Conservation (phyloP, 2,329 filamentous ascomycete species). For the Botryosphaeria agaves region DNA sequence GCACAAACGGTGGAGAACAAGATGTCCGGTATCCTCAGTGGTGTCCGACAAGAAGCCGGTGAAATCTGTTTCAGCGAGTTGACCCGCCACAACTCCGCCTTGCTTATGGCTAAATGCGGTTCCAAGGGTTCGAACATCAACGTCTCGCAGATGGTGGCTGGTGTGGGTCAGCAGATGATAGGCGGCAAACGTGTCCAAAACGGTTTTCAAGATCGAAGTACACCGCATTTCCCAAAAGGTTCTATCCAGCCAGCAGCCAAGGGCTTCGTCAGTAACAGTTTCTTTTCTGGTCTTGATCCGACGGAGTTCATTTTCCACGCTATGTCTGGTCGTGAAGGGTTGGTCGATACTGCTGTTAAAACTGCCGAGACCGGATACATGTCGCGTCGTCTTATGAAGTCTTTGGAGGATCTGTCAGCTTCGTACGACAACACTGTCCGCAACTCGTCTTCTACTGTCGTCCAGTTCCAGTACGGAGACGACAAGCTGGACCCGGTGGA, state of each 20-base stretch:
- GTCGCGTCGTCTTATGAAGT: constrained; percentile 97
- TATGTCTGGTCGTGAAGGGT: constrained; percentile 93
- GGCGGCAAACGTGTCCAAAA: constrained; percentile 81
- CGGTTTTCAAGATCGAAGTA: constrained; percentile 86
- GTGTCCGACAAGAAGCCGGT: constrained; percentile 81
- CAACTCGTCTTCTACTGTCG: constrained; percentile 72
- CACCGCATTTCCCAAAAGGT: constrained; percentile 92
- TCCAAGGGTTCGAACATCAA: constrained; percentile 97
- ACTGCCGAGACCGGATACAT: constrained; percentile 98
- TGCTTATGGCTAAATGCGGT: constrained; percentile 94
- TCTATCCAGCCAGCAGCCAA: constrained; percentile 85
- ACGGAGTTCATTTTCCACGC: constrained; percentile 97
- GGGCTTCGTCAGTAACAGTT: constrained; percentile 93
- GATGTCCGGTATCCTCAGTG: constrained; percentile 81
- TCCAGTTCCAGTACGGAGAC: constrained; percentile 95
- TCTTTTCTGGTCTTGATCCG: constrained; percentile 79
- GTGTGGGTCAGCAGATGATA: constrained; percentile 97
- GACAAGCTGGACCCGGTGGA: constrained; percentile 92
- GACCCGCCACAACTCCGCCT: constrained; percentile 77
- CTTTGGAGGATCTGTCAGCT: constrained; percentile 81
- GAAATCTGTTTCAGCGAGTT: constrained; percentile 78
- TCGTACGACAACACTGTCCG: constrained; percentile 91
- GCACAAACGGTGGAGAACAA: constrained; percentile 82
- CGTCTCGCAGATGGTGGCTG: constrained; percentile 96
- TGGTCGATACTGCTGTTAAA: constrained; percentile 97